Evolutionary conservation across 2,329 filamentous ascomycete species (phyloP), one percentile per base, ranked within the genome.

Genomic region (Sarocladium kiliense): DNA sequence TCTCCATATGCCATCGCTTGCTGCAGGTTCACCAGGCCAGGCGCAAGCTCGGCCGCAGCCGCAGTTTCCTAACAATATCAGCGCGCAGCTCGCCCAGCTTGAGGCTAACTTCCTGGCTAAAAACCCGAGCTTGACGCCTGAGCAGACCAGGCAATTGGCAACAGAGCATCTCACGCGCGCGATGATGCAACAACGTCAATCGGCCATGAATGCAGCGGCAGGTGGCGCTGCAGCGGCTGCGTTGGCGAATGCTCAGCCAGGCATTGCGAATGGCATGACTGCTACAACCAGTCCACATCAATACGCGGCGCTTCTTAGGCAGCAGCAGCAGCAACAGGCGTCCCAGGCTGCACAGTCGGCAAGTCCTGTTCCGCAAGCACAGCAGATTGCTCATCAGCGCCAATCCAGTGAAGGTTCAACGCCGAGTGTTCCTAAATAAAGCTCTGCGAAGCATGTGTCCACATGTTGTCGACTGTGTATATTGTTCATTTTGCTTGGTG

Each of bases 281-380:
- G 71, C 73, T 18, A 77, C 77, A 0, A 72, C 74, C 1, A 80
- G 77, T 56, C 81, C 81, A 26, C 80, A 84, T 39, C 81, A 84
- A 58, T 84, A 84, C 62, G 81, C 81, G 1, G 80, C 81, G 55
- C 69, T 84, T 32, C 73, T 84, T 9, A 70, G 81, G 44, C 79
- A 81, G 37, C 81, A 84, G 60, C 80, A 81, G 58, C 72, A 74
- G 26, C 76, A 75, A 56, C 68, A 70, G 9, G 64, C 65, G 2
- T 64, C 63, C 7, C 58, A 71, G 57, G 49, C 58, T 58, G 44
- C 59, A 57, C 37, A 37, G 26, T 39, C 56, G 21, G 54, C 51
- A 34, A 45, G 51, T 30, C 50, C 50, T 14, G 50, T 53, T 10
- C 50, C 50, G 19, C 50, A 53, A n/a, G 50, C 50, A 19, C 32